A percentile compares a stretch with the other conserved stretches of the same genome.
Conservation (phyloP, 2,329 filamentous ascomycete genomes). For the Claviceps sp. region DNA sequence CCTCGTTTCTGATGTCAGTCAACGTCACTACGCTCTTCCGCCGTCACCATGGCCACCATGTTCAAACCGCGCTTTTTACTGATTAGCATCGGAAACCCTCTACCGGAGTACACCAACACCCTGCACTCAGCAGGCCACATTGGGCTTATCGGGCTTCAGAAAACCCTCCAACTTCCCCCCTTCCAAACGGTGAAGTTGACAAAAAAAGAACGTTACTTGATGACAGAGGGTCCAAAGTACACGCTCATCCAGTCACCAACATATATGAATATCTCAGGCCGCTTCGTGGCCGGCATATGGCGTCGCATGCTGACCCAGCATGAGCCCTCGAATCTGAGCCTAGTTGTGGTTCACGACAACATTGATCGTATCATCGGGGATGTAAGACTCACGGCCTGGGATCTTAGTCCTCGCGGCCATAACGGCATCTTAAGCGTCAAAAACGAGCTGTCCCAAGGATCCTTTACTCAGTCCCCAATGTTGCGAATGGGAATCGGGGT, state of each 20-base stretch:
- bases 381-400: constrained; percentile 50
- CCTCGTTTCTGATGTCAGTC: not conserved
- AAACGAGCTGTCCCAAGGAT: constrained; percentile 28
- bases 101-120: constrained; percentile 53
- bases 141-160: constrained; percentile 49
- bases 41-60: constrained; percentile 12
- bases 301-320: constrained; percentile 34
- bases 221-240: constrained; percentile 36
- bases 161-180: constrained; percentile 27
- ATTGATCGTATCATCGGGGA: constrained; percentile 59
- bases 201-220: constrained; percentile 33
- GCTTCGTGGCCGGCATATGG: constrained; percentile 54
- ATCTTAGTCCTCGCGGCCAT: constrained; percentile 53
- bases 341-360: constrained; percentile 84
- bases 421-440: constrained; percentile 61
- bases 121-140: constrained; percentile 82
- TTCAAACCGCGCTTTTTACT: constrained; percentile 51
- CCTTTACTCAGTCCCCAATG: constrained; percentile 30
- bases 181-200: constrained; percentile 36
- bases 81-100: constrained; percentile 77
- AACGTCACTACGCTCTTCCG: not conserved
- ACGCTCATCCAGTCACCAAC: constrained; percentile 63
- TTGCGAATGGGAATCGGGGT: constrained; percentile 70
- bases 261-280: constrained; percentile 76
- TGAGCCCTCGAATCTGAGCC: constrained; percentile 21